A percentile compares a stretch with the other conserved stretches of the same genome.
Evolutionary conservation across 495 filamentous ascomycete species (phyloP).

Genomic region (Aspergillus nidulans): DNA sequence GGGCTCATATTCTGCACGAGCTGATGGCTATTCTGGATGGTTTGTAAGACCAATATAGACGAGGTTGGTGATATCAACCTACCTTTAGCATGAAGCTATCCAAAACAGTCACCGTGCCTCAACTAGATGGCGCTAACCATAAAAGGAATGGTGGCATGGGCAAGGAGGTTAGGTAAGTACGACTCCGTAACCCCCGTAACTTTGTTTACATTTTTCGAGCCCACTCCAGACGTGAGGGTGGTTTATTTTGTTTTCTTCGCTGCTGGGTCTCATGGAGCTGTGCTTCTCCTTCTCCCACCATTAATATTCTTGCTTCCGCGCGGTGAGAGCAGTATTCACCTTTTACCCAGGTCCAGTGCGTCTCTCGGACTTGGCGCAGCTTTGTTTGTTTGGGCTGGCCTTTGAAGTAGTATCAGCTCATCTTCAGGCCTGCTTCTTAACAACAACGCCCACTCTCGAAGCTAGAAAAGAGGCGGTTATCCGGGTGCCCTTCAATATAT

Average conservation of each 20-base stretch:
- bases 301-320: slow-evolving; percentile 3
- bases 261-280: slow-evolving; percentile 2
- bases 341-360: slow-evolving; percentile 1
- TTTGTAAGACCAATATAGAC: no score
- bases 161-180: neutral
- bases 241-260: slow-evolving; percentile 9
- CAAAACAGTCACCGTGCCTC: neutral
- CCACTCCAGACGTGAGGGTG: slow-evolving; percentile 12
- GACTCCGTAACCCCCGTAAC: neutral
- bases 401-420: slow-evolving; percentile 21
- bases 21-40: neutral
- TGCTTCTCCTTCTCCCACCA: neutral
- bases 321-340: slow-evolving; percentile 1
- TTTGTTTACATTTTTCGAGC: slow-evolving; percentile 17
- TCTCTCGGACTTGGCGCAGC: slow-evolving; percentile 19
- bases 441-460: slow-evolving; percentile 11
- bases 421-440: slow-evolving; percentile 4
- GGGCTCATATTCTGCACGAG: neutral
- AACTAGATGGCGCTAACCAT: neutral
- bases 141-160: neutral
- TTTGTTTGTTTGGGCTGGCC: slow-evolving; percentile 28
- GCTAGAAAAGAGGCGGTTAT: slow-evolving; percentile 32
- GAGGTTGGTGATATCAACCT: no score
- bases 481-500: slow-evolving; percentile 4
- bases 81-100: neutral